phyloP scores from a whole-genome alignment of 139 green algal genomes.

The Micractinium sp. region DNA sequence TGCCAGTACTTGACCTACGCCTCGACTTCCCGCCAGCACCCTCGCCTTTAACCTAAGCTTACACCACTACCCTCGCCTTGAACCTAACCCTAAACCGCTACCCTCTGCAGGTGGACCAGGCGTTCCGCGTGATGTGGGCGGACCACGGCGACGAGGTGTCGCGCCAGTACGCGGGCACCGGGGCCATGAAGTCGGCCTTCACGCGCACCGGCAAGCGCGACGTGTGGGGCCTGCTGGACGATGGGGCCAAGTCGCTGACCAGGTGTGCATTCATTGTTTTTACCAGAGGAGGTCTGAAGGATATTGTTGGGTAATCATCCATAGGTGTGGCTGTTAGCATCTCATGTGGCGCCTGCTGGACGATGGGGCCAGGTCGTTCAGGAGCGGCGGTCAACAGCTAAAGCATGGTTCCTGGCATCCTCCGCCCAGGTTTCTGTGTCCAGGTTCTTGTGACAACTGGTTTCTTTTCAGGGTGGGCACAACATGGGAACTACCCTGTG shows the following conservation, averaged over 20 bases:
- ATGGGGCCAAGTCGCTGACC: conserved; percentile 78
- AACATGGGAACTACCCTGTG: no score
- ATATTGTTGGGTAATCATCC: no score
- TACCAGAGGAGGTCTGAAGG: no score
- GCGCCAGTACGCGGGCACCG: conserved; percentile 82
- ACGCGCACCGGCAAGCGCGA: conserved; percentile 90
- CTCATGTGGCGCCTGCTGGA: conserved; percentile 68
- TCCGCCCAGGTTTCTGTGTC: not conserved
- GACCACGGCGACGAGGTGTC: conserved; percentile 89
- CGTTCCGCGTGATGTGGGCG: conserved; percentile 87
- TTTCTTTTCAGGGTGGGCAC: no score
- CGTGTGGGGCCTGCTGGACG: conserved; percentile 80
- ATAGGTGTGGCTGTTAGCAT: no score
- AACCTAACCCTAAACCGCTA: not conserved
- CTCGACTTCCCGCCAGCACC: no score
- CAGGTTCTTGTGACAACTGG: no score
- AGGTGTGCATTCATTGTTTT: conserved; percentile 4
- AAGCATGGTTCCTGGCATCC: no score
- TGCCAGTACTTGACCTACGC: no score
- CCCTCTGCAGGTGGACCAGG: conserved; percentile 60
- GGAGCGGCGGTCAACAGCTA: no score
- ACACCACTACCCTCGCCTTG: not conserved
- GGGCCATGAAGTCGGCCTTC: conserved; percentile 86
- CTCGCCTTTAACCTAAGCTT: not conserved
- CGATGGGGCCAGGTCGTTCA: conserved; percentile 80